Conservation (phyloP, 768 basidiomycete genomes). For the Suillus brevipes region DNA sequence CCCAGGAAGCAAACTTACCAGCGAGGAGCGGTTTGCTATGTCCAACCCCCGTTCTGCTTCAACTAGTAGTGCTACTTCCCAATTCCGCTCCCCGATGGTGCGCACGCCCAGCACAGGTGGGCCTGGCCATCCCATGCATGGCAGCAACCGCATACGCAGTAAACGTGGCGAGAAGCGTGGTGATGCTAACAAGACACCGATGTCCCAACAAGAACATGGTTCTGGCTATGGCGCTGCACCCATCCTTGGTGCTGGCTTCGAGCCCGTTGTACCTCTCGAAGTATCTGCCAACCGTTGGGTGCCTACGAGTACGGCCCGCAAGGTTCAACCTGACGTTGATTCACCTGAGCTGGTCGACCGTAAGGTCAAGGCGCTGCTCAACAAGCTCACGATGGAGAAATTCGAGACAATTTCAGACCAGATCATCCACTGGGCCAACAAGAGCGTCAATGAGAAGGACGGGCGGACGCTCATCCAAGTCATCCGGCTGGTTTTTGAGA, state of each 20-base stretch:
- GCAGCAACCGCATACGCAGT: slow-evolving; percentile 63
- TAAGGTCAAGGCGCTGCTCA: slow-evolving; percentile 88
- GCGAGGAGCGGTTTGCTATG: slow-evolving; percentile 65
- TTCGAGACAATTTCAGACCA: slow-evolving; percentile 96
- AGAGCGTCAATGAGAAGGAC: slow-evolving; percentile 87
- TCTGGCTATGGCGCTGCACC: slow-evolving; percentile 33
- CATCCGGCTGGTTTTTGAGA: slow-evolving; percentile 94
- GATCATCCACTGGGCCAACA: slow-evolving; percentile 95
- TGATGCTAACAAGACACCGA: slow-evolving; percentile 48
- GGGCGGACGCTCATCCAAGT: slow-evolving; percentile 94
- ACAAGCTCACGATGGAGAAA: slow-evolving; percentile 96
- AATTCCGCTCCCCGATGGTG: slow-evolving; percentile 62
- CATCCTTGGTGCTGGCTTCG: slow-evolving; percentile 39
- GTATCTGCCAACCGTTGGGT: slow-evolving; percentile 85
- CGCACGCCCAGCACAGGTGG: slow-evolving; percentile 70
- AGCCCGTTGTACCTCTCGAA: slow-evolving; percentile 78
- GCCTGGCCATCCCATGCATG: slow-evolving; percentile 46
- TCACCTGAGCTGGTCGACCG: slow-evolving; percentile 88
- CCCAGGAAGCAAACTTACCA: slow-evolving; percentile 54
- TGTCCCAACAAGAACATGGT: slow-evolving; percentile 40
- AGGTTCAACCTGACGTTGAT: slow-evolving; percentile 50
- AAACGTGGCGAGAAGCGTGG: slow-evolving; percentile 83
- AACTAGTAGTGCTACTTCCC: slow-evolving; percentile 46
- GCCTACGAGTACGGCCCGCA: slow-evolving; percentile 44
- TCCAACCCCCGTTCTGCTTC: slow-evolving; percentile 53